These are phyloP conservation scores for Sporothrix euskadiensis DNA, from an alignment of 2,329 filamentous ascomycete species.

Conservation along the genomic window DNA sequence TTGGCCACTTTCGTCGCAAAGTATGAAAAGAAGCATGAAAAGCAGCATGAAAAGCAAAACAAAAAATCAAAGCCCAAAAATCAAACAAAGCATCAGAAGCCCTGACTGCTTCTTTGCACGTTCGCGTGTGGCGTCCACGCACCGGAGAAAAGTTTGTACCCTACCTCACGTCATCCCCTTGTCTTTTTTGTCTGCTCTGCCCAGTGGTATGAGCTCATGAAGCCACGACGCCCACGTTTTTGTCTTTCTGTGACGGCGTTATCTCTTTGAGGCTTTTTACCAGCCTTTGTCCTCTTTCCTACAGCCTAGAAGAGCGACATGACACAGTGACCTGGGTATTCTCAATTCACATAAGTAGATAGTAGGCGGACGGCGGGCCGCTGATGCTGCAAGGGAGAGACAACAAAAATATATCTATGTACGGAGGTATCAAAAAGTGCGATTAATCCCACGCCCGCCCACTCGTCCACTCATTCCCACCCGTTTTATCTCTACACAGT, in stretches of 20 bases:
- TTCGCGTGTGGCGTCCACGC: background rate
- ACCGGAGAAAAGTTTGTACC: background rate
- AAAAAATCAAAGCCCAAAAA: background rate
- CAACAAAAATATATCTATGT: background rate
- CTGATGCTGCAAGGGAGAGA: conserved; percentile 1
- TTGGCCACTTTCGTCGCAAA: background rate
- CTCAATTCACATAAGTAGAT: background rate
- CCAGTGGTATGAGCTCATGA: conserved; percentile 29
- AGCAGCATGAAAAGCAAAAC: too few relatives aligned
- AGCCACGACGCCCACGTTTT: conserved; percentile 8
- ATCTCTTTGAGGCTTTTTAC: background rate
- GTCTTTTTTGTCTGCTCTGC: background rate
- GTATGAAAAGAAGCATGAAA: background rate
- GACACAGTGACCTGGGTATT: background rate
- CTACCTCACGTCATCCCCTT: background rate
- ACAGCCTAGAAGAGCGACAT: background rate
- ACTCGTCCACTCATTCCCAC: background rate
- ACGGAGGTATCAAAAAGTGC: background rate
- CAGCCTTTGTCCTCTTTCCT: background rate
- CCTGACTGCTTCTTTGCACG: background rate
- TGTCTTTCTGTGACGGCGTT: background rate
- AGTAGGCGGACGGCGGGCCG: background rate
- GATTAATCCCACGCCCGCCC: background rate
- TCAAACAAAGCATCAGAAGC: background rate
- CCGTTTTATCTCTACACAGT: background rate